These are phyloP conservation scores for Nakaseomyces glabratus DNA, from an alignment of 1,139 yeast genomes.

Conservation along the genomic window DNA sequence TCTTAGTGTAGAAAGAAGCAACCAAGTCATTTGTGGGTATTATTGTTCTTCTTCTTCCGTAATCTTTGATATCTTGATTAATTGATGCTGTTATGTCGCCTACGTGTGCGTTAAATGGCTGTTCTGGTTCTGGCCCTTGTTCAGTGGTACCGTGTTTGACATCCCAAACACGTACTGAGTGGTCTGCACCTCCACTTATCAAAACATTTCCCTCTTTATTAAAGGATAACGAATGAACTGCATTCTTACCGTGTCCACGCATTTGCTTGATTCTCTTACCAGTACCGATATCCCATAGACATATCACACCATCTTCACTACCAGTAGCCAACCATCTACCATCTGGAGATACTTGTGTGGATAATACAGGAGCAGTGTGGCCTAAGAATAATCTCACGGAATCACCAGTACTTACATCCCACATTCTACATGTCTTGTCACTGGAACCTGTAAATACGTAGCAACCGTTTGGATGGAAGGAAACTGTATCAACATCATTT, in stretches of 20 bases:
- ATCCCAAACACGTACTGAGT: constrained; percentile 94
- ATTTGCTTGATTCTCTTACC: constrained; percentile 75
- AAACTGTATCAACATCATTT: constrained; percentile 91
- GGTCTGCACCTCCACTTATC: constrained; percentile 90
- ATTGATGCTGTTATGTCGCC: constrained; percentile 33
- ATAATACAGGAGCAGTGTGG: constrained; percentile 79
- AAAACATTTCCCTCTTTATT: constrained; percentile 82
- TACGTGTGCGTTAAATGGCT: constrained; percentile 37
- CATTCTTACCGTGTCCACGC: constrained; percentile 86
- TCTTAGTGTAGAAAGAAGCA: constrained; percentile 89
- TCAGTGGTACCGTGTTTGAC: constrained; percentile 76
- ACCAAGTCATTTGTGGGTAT: constrained; percentile 81
- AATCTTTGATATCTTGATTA: constrained; percentile 31
- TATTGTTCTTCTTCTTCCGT: constrained; percentile 52
- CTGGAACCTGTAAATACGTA: constrained; percentile 91
- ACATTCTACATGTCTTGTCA: constrained; percentile 94
- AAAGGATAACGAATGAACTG: constrained; percentile 78
- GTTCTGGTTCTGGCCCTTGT: constrained; percentile 74
- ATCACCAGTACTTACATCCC: constrained; percentile 89
- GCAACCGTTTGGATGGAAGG: constrained; percentile 93
- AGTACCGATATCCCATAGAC: constrained; percentile 90
- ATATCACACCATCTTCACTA: constrained; percentile 84
- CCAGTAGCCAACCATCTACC: constrained; percentile 96
- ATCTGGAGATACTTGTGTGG: constrained; percentile 87
- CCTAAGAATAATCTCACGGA: constrained; percentile 93